phyloP scores from a whole-genome alignment of 805 yeast genomes.

The Hemisphaericaspora nanyangensis region DNA sequence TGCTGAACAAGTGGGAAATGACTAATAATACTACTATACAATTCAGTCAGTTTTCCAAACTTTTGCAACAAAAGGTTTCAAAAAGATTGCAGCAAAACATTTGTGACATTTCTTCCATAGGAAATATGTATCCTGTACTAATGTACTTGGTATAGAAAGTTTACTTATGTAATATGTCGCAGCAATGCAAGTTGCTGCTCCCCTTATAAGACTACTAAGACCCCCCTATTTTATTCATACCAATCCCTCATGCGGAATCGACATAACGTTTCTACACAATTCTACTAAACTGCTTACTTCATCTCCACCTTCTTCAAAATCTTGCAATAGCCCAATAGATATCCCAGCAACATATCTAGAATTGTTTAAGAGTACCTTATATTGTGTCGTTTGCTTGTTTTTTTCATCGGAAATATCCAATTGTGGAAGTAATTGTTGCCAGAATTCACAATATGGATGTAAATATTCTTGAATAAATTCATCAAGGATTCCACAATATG shows the following conservation, averaged over 20 bases:
- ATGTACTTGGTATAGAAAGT: no score
- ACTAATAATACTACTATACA: no score
- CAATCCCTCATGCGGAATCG: not conserved
- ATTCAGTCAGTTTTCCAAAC: no score
- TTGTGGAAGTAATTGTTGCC: constrained; percentile 8
- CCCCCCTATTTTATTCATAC: no score
- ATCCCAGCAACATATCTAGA: constrained; percentile 28
- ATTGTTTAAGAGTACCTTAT: constrained; percentile 24
- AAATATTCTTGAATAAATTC: not conserved
- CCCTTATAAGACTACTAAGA: no score
- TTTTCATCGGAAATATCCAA: not conserved
- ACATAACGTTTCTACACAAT: not conserved
- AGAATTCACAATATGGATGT: constrained; percentile 2
- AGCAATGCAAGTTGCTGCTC: no score
- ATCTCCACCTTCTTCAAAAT: not conserved
- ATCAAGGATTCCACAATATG: not conserved
- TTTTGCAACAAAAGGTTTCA: no score
- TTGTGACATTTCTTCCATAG: no score
- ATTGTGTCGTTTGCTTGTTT: constrained; percentile 5
- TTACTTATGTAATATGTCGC: no score
- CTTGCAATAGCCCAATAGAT: constrained; percentile 7
- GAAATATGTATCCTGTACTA: no score
- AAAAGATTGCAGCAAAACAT: no score
- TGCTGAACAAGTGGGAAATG: no score
- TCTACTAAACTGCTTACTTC: not conserved